phyloP scores from a whole-genome alignment of 2,329 filamentous ascomycete genomes.

The Fusarium transvaalense region DNA sequence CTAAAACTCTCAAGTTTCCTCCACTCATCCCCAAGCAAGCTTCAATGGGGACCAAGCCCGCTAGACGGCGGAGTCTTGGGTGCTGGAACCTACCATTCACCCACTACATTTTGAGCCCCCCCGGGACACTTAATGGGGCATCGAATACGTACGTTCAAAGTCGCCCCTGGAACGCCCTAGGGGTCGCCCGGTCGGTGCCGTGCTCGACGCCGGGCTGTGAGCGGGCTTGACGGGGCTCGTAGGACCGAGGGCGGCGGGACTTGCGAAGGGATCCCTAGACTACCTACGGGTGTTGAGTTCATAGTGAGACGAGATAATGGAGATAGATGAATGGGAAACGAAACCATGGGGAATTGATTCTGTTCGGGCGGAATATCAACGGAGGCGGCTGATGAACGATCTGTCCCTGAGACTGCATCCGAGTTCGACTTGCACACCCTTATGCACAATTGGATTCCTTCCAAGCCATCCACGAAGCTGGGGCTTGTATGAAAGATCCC shows the following conservation, averaged over 20 bases:
- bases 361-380: not conserved
- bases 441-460: conserved; percentile 22
- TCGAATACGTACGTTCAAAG: conserved; percentile 24
- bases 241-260: conserved; percentile 17
- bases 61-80: conserved; percentile 34
- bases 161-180: conserved; percentile 38
- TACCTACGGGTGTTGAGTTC: conserved; percentile 14
- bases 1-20: conserved; percentile 34
- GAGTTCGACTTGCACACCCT: conserved; percentile 24
- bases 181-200: conserved; percentile 32
- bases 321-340: not conserved
- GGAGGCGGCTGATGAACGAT: conserved; percentile 6
- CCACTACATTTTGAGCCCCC: conserved; percentile 33
- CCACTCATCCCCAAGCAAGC: conserved; percentile 40
- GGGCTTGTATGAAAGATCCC: conserved; percentile 36
- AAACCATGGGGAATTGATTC: conserved; percentile 11
- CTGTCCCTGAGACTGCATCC: conserved; percentile 17
- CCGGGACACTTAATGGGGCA: conserved; percentile 27
- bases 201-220: conserved; percentile 9
- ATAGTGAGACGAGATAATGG: conserved; percentile 12
- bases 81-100: conserved; percentile 43
- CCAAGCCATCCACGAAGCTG: conserved; percentile 25
- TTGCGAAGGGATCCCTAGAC: conserved; percentile 27
- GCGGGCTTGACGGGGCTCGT: conserved; percentile 21
- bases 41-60: conserved; percentile 27